Percentiles rank a stretch among this genome's conserved stretches.
Conservation (phyloP, 768 basidiomycete species). For the Lentinula boryana region DNA sequence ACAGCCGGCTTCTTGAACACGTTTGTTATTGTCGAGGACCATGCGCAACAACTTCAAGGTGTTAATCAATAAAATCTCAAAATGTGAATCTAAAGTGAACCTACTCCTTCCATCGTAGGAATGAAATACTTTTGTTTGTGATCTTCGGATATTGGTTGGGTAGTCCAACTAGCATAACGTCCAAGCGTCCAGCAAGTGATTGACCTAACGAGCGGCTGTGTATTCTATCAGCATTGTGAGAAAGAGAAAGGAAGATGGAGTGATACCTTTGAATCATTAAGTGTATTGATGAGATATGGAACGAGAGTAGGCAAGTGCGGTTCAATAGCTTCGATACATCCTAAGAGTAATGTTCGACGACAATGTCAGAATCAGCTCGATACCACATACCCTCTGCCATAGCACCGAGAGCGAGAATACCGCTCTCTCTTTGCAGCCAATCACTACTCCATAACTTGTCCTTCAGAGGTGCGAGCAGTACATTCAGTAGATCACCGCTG, state of each 20-base stretch:
- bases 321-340: constrained; percentile 94
- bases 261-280: constrained; percentile 85
- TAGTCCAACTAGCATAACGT: constrained; percentile 96
- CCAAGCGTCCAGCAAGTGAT: constrained; percentile 99
- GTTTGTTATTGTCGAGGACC: constrained; percentile 97
- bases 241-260: constrained; percentile 8
- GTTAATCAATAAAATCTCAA: not conserved
- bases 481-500: constrained; percentile 80
- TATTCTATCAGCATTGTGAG: not conserved
- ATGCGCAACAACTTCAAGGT: constrained; percentile 78
- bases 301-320: constrained; percentile 91
- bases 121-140: constrained; percentile 90
- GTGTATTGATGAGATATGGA: constrained; percentile 85
- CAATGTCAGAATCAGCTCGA: not conserved
- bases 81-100: constrained; percentile 23
- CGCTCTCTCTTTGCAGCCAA: constrained; percentile 94
- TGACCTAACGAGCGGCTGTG: constrained; percentile 90
- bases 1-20: constrained; percentile 98
- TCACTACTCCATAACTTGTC: constrained; percentile 89
- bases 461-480: constrained; percentile 85
- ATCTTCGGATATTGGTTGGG: constrained; percentile 76
- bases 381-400: constrained; percentile 86
- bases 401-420: constrained; percentile 91
- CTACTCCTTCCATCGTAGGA: constrained; percentile 96
- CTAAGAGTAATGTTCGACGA: constrained; percentile 30